Base-by-base conservation (phyloP, 2,329 filamentous ascomycete genomes). In the Ophiobolus disseminans region DNA sequence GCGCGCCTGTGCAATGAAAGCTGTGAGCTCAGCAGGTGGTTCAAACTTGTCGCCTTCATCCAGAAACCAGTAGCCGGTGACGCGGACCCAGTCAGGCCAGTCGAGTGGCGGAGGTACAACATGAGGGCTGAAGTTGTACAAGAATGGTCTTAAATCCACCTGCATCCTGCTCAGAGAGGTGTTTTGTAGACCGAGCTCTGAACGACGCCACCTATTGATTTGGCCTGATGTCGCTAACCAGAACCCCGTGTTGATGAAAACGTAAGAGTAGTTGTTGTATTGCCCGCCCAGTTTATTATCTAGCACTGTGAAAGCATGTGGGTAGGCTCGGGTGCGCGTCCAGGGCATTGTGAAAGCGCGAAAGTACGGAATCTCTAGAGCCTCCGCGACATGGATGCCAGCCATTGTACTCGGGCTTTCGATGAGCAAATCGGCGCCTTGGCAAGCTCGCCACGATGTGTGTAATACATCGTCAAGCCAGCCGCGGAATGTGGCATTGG, bases 281-380 rank as follows among this genome's bases (percentile, higher is more conserved):
- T 87, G 87, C 19, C 94, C 94, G 45, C 94, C 94, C 86, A 96
- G 91, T 76, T 96, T 97, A 73, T 90, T 86, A 54, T 95, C 90
- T 1, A 91, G 89, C 53, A 95, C 92, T 20, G 93, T 88, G 73
- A 99, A 99, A 0, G 94, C 94, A 73, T 99, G 94, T 2, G 94
- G 94, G 64, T 99, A 99, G 0, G 93, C 91, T 43, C 94, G 83
- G 13, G 94, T 99, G 39, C 92, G 86, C 0, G 94, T 96, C 94
- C 94, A 99, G 0, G 94, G 94, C 94, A 99, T 99, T 14, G 91
- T 96, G 69, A 99, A 99, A 0, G 92, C 93, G 46, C 94, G 86
- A 78, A 97, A 97, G 73, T 99, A 99, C 0, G 94, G 94, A 35
- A 99, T 95, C 11, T 85, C 82, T 2, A 99, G 81, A 19, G 91